Percentiles rank a stretch among this genome's conserved stretches.
These are phyloP conservation scores for Domatiomyces globalis DNA, from an alignment of 2,329 filamentous ascomycete genomes.

Conservation along the genomic window DNA sequence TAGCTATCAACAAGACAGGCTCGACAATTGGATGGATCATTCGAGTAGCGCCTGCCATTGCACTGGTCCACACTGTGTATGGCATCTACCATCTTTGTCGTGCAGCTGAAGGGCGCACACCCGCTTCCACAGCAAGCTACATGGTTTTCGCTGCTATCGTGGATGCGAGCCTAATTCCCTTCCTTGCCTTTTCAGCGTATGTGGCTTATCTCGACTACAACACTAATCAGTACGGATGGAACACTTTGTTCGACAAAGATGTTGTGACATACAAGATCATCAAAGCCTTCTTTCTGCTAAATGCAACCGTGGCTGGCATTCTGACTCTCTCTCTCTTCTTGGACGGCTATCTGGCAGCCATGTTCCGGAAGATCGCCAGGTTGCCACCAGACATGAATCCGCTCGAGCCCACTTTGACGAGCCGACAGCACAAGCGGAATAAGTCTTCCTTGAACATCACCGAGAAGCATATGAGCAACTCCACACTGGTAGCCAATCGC, in stretches of 20 bases:
- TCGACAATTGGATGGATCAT: constrained; percentile 57
- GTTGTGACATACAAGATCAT: constrained; percentile 46
- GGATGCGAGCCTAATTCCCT: constrained; percentile 53
- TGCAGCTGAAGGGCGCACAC: constrained; percentile 54
- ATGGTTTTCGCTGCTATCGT: constrained; percentile 67
- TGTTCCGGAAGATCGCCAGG: constrained; percentile 67
- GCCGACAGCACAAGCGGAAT: constrained; percentile 59
- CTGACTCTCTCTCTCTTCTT: constrained; percentile 58
- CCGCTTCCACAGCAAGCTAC: constrained; percentile 74
- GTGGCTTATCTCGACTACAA: constrained; percentile 40
- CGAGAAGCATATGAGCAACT: constrained; percentile 48
- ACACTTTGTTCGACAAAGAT: constrained; percentile 49
- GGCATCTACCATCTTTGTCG: constrained; percentile 66
- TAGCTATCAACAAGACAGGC: constrained; percentile 59
- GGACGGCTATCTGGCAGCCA: constrained; percentile 59
- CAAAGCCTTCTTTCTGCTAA: constrained; percentile 52
- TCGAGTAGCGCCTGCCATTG: constrained; percentile 59
- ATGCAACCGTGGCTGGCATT: constrained; percentile 49
- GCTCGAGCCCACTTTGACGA: constrained; percentile 63
- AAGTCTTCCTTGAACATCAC: constrained; percentile 40
- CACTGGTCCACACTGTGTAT: constrained; percentile 58
- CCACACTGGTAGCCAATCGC: constrained; percentile 30
- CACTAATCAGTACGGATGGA: constrained; percentile 42
- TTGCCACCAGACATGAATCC: constrained; percentile 94
- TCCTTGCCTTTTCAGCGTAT: constrained; percentile 47